Conservation (phyloP, 257 asterid genomes). For the Salvia rosmarinus region DNA sequence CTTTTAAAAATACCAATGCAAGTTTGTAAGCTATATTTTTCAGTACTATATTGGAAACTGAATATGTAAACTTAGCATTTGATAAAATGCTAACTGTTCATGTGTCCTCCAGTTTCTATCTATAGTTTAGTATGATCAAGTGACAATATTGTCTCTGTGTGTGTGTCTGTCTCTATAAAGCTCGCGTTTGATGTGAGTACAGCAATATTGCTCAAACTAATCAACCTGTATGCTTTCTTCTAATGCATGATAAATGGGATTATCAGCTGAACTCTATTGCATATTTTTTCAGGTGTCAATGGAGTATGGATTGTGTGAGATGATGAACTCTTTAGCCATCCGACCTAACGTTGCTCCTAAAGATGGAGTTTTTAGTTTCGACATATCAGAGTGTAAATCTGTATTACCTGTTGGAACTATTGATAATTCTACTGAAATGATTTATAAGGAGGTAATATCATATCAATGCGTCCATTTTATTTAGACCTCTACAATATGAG, state of each 20-base stretch:
- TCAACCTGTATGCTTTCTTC: neutral
- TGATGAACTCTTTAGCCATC: slow-evolving; percentile 70
- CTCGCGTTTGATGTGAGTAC: neutral
- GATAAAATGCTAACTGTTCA: neutral
- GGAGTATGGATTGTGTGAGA: slow-evolving; percentile 84
- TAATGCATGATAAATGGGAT: neutral
- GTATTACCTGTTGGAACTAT: slow-evolving; percentile 73
- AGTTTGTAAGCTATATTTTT: neutral
- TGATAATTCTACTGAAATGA: slow-evolving; percentile 48
- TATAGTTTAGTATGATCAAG: neutral
- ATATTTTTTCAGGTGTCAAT: slow-evolving; percentile 61
- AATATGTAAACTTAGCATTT: too few relatives aligned
- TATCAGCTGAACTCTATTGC: neutral
- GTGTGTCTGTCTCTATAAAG: neutral
- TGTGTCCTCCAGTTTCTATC: neutral
- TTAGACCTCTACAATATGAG: neutral
- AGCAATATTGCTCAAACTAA: too few relatives aligned
- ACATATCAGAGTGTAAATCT: slow-evolving; percentile 62
- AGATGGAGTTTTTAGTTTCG: slow-evolving; percentile 69
- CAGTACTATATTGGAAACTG: neutral
- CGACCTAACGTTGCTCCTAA: slow-evolving; percentile 71
- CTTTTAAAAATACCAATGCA: neutral
- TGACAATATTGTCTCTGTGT: neutral
- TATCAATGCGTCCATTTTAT: neutral
- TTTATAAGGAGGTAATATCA: slow-evolving; percentile 63